Percentiles rank a stretch among this genome's conserved stretches.
phyloP scores from a whole-genome alignment of 441 rosid species.

The Eugenia klotzschiana region DNA sequence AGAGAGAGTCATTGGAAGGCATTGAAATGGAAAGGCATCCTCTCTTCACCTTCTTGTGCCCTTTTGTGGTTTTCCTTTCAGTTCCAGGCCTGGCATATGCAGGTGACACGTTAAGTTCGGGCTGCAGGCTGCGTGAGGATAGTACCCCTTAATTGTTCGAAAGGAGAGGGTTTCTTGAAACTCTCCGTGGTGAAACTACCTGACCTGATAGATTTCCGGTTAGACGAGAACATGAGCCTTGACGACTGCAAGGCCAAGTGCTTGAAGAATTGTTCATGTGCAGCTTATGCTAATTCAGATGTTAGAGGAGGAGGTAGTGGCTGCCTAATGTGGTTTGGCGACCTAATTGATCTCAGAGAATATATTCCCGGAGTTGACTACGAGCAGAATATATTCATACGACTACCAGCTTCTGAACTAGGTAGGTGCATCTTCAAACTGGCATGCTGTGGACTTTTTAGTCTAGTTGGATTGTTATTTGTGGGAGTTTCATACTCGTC shows the following conservation, averaged over 20 bases:
- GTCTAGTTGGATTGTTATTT: neutral
- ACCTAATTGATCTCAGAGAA: neutral
- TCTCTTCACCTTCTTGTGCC: neutral
- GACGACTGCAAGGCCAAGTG: neutral
- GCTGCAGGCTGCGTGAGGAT: neutral
- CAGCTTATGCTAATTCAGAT: neutral
- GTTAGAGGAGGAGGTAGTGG: neutral
- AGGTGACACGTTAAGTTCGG: neutral
- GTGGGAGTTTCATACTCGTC: neutral
- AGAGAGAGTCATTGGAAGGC: neutral
- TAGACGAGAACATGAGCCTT: neutral
- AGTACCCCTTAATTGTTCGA: neutral
- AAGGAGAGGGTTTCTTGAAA: neutral
- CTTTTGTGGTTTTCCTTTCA: neutral
- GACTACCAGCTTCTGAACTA: neutral
- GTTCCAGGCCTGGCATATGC: neutral
- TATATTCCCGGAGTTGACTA: neutral
- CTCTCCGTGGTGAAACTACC: neutral
- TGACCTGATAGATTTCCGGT: neutral
- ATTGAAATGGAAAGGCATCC: neutral
- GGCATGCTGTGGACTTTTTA: neutral
- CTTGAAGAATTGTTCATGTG: neutral
- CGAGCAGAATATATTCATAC: neutral
- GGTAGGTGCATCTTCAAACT: neutral
- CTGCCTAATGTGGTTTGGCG: neutral